These are phyloP conservation scores for Coemansia sp. DNA, from an alignment of 192 early-diverging fungal genomes.

Conservation along the genomic window DNA sequence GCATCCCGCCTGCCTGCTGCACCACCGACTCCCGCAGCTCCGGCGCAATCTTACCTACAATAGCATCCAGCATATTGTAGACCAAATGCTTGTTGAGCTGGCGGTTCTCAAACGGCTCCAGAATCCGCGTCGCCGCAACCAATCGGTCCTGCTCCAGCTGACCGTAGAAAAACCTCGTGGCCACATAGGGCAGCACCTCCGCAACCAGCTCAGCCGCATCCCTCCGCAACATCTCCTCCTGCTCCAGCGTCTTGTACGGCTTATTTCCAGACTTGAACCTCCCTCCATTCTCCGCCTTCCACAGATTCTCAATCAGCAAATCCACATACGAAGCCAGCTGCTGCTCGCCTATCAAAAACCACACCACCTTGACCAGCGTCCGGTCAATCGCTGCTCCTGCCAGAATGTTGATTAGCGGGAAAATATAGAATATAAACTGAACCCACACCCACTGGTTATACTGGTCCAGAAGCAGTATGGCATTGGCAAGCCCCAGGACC, in stretches of 20 bases:
- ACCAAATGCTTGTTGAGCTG: constrained; percentile 53
- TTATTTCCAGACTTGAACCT: constrained; percentile 29
- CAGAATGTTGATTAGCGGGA: constrained; percentile 47
- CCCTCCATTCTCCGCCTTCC: constrained; percentile 45
- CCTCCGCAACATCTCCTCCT: constrained; percentile 36
- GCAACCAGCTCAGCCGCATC: constrained; percentile 46
- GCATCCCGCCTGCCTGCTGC: not conserved
- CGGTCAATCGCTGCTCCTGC: constrained; percentile 47
- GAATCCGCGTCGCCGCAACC: constrained; percentile 40
- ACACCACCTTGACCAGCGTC: constrained; percentile 43
- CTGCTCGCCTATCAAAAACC: constrained; percentile 40
- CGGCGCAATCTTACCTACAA: constrained; percentile 51
- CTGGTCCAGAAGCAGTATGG: constrained; percentile 32
- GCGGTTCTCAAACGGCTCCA: constrained; percentile 52
- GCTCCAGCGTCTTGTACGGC: constrained; percentile 51
- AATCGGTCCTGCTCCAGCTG: constrained; percentile 29
- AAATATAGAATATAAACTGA: constrained; percentile 52
- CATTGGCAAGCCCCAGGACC: constrained; percentile 32
- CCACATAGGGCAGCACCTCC: constrained; percentile 44
- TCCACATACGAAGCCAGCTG: constrained; percentile 39
- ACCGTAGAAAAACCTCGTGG: constrained; percentile 46
- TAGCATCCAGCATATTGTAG: constrained; percentile 43
- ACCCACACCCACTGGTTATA: constrained; percentile 52
- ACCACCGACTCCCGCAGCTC: constrained; percentile 24
- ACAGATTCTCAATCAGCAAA: constrained; percentile 30